Conservation (phyloP, 164 flowering plant genomes). For the Santalum album region DNA sequence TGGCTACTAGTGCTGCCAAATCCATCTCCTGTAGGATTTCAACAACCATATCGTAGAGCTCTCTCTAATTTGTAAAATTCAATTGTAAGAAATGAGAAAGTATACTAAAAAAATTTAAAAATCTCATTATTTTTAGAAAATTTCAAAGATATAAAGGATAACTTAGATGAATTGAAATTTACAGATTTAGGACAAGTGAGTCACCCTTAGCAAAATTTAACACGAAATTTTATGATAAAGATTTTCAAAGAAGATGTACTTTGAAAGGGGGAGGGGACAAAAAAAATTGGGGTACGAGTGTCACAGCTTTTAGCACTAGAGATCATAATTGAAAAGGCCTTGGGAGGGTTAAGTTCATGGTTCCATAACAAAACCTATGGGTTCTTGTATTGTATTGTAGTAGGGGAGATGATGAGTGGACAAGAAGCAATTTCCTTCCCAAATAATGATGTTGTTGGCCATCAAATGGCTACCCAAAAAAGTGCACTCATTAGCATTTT, state of each 20-base stretch:
- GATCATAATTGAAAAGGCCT: conserved; percentile 36
- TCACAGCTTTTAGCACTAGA: conserved; percentile 42
- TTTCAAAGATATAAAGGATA: too few species aligned
- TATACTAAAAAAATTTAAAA: conserved; percentile 2
- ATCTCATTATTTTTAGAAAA: too few species aligned
- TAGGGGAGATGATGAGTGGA: conserved; percentile 27
- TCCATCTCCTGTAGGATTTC: too few species aligned
- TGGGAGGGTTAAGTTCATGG: conserved; percentile 8
- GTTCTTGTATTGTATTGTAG: conserved; percentile 10
- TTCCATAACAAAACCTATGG: conserved; percentile 10
- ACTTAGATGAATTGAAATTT: too few species aligned
- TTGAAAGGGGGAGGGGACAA: conserved; percentile 5
- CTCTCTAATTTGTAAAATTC: too few species aligned
- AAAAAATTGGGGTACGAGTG: conserved; percentile 24
- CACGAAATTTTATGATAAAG: too few species aligned
- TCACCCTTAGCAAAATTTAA: too few species aligned
- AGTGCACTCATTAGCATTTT: conserved; percentile 15
- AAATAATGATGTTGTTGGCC: conserved; percentile 72
- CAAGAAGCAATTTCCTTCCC: conserved; percentile 37
- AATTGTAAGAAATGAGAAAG: too few species aligned
- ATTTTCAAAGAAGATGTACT: too few species aligned
- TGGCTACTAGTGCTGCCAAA: conserved; percentile 8
- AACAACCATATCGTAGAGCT: too few species aligned
- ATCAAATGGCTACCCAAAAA: conserved; percentile 27
- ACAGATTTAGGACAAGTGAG: too few species aligned